Conservation (phyloP, 2,329 filamentous ascomycete species). For the Neurospora crassa region DNA sequence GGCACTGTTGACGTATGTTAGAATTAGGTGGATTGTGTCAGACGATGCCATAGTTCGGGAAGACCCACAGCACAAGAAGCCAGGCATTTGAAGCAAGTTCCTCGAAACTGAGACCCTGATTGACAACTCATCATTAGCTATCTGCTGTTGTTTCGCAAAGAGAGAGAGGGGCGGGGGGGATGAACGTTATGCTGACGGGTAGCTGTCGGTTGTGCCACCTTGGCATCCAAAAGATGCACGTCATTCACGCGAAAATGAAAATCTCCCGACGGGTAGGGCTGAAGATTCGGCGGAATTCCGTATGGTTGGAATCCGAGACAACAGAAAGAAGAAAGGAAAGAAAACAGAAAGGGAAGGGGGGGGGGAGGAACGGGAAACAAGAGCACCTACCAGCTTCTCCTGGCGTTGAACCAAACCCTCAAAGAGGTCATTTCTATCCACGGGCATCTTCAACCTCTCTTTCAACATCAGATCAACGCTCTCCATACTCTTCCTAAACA, state of each 20-base stretch:
- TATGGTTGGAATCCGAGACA: background rate
- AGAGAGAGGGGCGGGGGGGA: background rate
- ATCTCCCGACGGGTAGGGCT: background rate
- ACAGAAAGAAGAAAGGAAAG: background rate
- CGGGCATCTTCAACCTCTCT: conserved; percentile 3
- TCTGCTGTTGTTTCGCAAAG: conserved; percentile 1
- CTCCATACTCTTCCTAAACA: background rate
- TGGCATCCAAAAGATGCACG: background rate
- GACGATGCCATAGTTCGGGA: background rate
- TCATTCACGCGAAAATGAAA: background rate
- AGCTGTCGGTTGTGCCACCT: background rate
- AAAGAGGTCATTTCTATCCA: conserved; percentile 7
- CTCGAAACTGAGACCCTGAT: conserved; percentile 4
- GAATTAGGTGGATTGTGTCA: background rate
- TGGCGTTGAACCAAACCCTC: conserved; percentile 7
- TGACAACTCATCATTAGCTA: conserved; percentile 8
- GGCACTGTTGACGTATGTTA: conserved; percentile 3
- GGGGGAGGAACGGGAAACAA: background rate
- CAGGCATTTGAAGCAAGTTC: conserved; percentile 9
- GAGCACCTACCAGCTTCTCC: conserved; percentile 4
- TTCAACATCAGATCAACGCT: conserved; percentile 3
- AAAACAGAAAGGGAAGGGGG: too few species aligned
- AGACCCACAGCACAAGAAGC: conserved; percentile 4
- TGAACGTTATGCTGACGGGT: background rate
- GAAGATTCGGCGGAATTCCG: background rate